These are phyloP conservation scores for Spergularia bocconei DNA, from an alignment of 148 eudicot genomes.

Conservation along the genomic window DNA sequence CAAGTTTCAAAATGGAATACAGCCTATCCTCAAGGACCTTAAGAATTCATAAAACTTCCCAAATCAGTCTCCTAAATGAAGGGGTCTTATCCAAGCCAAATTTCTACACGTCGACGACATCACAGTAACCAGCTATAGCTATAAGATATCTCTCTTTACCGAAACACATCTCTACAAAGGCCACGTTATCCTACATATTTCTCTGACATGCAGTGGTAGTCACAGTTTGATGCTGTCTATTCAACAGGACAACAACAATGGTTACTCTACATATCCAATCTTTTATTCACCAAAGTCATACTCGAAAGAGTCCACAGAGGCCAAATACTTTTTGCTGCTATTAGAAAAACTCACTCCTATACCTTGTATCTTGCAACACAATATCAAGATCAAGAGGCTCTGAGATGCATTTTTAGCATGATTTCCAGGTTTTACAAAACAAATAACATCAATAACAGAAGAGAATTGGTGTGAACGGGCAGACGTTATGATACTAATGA, in stretches of 20 bases:
- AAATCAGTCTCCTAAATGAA: not conserved
- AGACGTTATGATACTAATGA: no score
- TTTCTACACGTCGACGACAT: not conserved
- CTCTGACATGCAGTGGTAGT: not conserved
- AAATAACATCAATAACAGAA: no score
- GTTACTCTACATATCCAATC: not conserved
- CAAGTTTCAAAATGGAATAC: not conserved
- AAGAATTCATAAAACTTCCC: not conserved
- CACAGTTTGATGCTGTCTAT: not conserved
- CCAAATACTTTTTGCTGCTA: no score
- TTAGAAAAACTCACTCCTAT: no score
- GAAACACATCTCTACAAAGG: not conserved
- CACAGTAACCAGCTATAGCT: not conserved
- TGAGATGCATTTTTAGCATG: no score
- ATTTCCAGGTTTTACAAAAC: no score
- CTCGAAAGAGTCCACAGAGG: no score
- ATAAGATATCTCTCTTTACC: not conserved
- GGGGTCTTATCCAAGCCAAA: not conserved
- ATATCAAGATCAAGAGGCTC: no score
- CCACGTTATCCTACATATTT: not conserved
- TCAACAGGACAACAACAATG: not conserved
- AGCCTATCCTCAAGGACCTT: not conserved
- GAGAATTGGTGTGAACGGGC: no score
- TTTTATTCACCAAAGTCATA: no score
- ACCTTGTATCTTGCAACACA: no score